Evolutionary conservation across 148 eudicot genomes (phyloP), one percentile per base, ranked within the genome.

Genomic region (Rhododendron griersonianum): DNA sequence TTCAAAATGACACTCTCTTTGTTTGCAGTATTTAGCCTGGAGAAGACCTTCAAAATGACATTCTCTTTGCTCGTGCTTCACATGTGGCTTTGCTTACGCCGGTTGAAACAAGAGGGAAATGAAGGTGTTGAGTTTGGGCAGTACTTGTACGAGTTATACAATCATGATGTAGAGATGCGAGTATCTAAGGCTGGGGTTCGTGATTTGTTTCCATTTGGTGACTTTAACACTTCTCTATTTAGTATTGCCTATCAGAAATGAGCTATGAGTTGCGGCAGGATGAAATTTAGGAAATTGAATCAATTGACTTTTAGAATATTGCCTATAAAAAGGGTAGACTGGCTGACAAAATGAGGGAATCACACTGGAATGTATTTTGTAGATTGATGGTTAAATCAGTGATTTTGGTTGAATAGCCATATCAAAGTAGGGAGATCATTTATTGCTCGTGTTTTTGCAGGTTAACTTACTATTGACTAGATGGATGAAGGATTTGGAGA

Each of bases 401-500:
- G 18, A 2, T 19, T 48, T 50, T 81, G 61, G 41, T 83, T 47
- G 41, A 48, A 33, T 23, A 69, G 44, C 28, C 79, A 48, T 69
- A 83, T 21, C 47, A 33, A 11, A 57, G 37, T 30, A 75, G 59
- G 18, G 33, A 13, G 57, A 67, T 67, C 55, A 51, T 67, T 23
- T 83, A 51, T 57, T 53, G 44, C 75, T 59, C 5, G 45, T 59
- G 53, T 21, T 19, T 28, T 87, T 84, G 86, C 95, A 97, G 99
- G 99, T 97, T 86, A 97, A 97, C 91, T 90, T 97, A 86, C 90
- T 97, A 73, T 87, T 97, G 90, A 86, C 88, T 76, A 95, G 85
- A 86, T 97, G 99, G 99, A 97, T 95, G 99, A 97, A 95, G 90
- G 99, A 95, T 86, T 90, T 95, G 90, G 99, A 97, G 89, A 97